Base-by-base conservation (phyloP, 768 basidiomycete genomes). In the Tulasnella sp. region DNA sequence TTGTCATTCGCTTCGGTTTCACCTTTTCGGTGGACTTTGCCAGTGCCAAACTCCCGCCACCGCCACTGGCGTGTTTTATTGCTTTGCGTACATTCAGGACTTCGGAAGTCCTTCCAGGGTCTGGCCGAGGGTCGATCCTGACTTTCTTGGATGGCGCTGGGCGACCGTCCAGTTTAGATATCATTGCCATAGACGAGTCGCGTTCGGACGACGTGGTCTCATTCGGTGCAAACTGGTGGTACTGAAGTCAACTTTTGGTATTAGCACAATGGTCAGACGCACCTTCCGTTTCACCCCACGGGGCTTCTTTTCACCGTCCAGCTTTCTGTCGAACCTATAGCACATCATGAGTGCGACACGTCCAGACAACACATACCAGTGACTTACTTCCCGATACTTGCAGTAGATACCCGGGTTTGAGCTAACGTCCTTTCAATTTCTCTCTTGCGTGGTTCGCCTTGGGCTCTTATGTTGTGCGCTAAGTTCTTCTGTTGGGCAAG, bases 261-360 rank as follows among this genome's bases (percentile, higher is more conserved):
- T 7, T 27, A 8, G 2, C 12, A 49, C 9, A 31, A 17, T 35
- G 23, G 37, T 34, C 27, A n/a, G 0, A 66, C 73, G 40, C 62
- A 89, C 90, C 83, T 97, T 97, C 64, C 96, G 81, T 73, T 97
- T 98, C 45, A 92, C 71, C 5, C 92, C 91, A 34, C 80, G 79
- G 41, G 82, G 67, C 69, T 89, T 92, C 68, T 87, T 86, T 70
- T 99, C 96, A 11, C 93, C 93, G 50, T 93, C 85, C 19, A 98
- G 76, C 65, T 76, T 81, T 62, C 80, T 83, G 68, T 98, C 94
- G 64, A 96, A 99, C 63, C 79, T 83, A 32, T 14, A 17, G 12
- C 15, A 41, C 11, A 57, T n/a, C 21, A 31, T 49, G 43, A 56
- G n/a, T n/a, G n/a, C n/a, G n/a, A n/a, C n/a, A n/a, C n/a, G n/a